A percentile compares a stretch with the other conserved stretches of the same genome.
phyloP scores from a whole-genome alignment of 345 rosid species.

The Punica granatum region DNA sequence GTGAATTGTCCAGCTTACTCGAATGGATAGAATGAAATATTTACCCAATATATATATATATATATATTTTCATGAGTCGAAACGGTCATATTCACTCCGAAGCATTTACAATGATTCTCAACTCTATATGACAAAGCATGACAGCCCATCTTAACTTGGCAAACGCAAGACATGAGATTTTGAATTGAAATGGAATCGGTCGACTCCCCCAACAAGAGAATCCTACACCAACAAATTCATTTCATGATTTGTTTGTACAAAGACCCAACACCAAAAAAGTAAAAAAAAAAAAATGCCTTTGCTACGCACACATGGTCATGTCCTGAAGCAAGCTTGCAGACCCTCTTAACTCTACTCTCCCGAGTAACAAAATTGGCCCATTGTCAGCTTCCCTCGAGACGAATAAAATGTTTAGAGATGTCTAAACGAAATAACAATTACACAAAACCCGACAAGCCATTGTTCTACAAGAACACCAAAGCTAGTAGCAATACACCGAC shows the following conservation, averaged over 20 bases:
- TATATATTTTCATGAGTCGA: too few species aligned
- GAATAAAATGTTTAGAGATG: neutral
- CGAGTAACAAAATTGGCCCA: neutral
- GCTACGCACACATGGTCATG: neutral
- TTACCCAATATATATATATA: too few species aligned
- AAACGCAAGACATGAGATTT: too few species aligned
- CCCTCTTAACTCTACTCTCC: neutral
- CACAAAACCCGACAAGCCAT: neutral
- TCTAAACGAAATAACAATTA: neutral
- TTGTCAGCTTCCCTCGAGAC: neutral
- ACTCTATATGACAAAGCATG: too few species aligned
- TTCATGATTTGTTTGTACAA: slow-evolving; percentile 2
- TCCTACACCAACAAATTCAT: slow-evolving; percentile 1
- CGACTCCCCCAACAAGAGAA: neutral
- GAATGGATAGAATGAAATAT: too few species aligned
- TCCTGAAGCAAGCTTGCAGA: neutral
- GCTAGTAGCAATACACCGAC: slow-evolving; percentile 29
- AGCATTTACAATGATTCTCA: too few species aligned
- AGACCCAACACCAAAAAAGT: neutral
- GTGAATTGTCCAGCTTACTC: too few species aligned
- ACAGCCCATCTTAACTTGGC: too few species aligned
- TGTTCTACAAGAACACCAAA: neutral
- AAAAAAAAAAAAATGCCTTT: neutral
- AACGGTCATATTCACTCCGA: too few species aligned
- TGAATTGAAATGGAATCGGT: too few species aligned